Percentiles rank a stretch among this genome's conserved stretches.
phyloP scores from a whole-genome alignment of 192 early-diverging fungal genomes.

The Umbelopsis ramanniana region DNA sequence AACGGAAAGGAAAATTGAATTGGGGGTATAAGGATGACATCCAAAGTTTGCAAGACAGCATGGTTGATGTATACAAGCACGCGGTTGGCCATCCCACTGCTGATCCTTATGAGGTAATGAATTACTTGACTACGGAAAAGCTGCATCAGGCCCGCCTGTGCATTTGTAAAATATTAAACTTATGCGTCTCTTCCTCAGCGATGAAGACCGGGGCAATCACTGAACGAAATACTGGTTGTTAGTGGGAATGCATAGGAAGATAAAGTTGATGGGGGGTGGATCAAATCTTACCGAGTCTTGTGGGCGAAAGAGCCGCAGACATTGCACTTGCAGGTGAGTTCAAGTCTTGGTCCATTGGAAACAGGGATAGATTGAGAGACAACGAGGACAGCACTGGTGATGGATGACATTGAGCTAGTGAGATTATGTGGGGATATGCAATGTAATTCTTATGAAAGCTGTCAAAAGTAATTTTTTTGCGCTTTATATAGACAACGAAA shows the following conservation, averaged over 20 bases:
- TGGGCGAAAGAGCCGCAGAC: constrained; percentile 15
- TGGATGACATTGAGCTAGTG: background rate
- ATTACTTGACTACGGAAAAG: background rate
- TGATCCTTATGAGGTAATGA: background rate
- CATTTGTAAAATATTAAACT: background rate
- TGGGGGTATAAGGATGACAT: background rate
- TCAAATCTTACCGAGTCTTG: constrained; percentile 15
- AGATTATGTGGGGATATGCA: constrained; percentile 18
- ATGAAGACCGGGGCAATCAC: constrained; percentile 16
- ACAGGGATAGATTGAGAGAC: background rate
- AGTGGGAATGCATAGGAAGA: background rate
- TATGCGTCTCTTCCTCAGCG: background rate
- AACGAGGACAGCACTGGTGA: background rate
- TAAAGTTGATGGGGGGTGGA: background rate
- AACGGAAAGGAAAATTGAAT: background rate
- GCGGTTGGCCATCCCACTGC: background rate
- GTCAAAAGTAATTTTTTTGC: background rate
- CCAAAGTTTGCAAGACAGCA: background rate
- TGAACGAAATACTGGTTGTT: background rate
- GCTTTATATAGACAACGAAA: background rate
- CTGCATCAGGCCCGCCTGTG: constrained; percentile 16
- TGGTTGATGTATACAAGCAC: background rate
- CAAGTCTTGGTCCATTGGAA: background rate
- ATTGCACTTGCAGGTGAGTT: constrained; percentile 23
- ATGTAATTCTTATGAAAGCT: background rate